Base-by-base conservation (phyloP, 768 basidiomycete species). In the Amanita inopinata region DNA sequence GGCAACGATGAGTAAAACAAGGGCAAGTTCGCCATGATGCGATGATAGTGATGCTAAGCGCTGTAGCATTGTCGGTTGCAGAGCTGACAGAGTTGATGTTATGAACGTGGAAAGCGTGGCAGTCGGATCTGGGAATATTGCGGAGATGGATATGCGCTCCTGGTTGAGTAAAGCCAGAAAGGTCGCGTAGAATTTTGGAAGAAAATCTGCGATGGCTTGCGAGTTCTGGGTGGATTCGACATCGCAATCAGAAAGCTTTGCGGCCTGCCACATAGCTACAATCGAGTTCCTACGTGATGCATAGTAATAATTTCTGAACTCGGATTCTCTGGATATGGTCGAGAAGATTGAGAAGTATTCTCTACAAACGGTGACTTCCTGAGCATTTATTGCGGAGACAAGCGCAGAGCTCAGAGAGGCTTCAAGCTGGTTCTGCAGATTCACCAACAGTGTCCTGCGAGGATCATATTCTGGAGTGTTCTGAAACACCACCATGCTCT, bases 241-340 rank as follows among this genome's bases (percentile, higher is more conserved):
- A n/a, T 69, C 71, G 38, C 69, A 71, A 48, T 83, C 80, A 1
- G 59, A 53, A 24, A 92, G 61, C 0, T 56, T 55, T 1, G 73
- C 74, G 19, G 64, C 64, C 50, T 77, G 71, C 94, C 94, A 98
- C 45, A 71, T 53, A 11, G 75, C 63, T 31, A 88, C 67, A 10
- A 94, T 59, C 11, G 66, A 51, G 10, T 73, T 68, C 43, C 90
- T 69, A 20, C 89, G 70, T 7, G 88, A 83, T 9, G 87, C 87
- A 61, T 90, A 88, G 65, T 97, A 99, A 57, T 96, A 97, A 54
- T 84, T 85, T 46, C 87, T 73, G 59, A 94, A 99, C 58, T 98
- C 96, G 2, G 78, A 71, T 59, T 92, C 91, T 38, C 94, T 73
- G 53, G 94, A 86, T 45, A 99, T 97, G 52, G 84, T 77, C 43